These are phyloP conservation scores for Diutina mesorugosa DNA, from an alignment of 1,139 yeast genomes.

Conservation along the genomic window DNA sequence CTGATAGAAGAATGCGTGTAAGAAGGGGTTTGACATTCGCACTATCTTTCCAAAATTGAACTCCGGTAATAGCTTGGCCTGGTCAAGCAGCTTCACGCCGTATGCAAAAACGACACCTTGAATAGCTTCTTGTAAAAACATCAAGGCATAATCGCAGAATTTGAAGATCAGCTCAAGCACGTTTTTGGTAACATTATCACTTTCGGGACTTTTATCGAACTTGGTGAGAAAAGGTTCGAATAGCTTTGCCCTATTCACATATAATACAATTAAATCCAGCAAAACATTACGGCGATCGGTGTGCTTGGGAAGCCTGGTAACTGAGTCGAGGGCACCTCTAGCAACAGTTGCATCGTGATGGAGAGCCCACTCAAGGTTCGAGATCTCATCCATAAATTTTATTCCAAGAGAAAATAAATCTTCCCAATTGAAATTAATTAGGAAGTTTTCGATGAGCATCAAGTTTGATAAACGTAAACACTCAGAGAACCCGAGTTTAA, in stretches of 20 bases:
- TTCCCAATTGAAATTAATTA: conserved; percentile 28
- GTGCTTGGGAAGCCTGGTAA: conserved; percentile 12
- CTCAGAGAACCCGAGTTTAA: conserved; percentile 37
- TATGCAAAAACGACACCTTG: neutral
- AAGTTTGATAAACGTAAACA: conserved; percentile 35
- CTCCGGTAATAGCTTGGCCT: conserved; percentile 4
- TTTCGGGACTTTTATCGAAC: conserved; percentile 19
- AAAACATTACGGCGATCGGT: conserved; percentile 18
- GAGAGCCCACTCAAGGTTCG: conserved; percentile 14
- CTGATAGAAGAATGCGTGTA: conserved; percentile 37
- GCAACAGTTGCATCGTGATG: conserved; percentile 2
- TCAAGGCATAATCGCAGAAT: conserved; percentile 22
- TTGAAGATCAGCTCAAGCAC: conserved; percentile 24
- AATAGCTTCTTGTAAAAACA: conserved; percentile 10
- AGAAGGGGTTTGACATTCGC: conserved; percentile 28
- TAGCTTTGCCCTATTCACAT: conserved; percentile 37
- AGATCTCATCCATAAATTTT: conserved; percentile 28
- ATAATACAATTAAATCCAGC: conserved; percentile 30
- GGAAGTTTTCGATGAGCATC: conserved; percentile 39
- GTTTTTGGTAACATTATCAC: conserved; percentile 7
- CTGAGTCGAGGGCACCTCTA: conserved; percentile 7
- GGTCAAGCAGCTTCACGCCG: neutral
- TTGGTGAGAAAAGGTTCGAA: conserved; percentile 37
- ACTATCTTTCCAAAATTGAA: conserved; percentile 21
- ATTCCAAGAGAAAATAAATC: conserved; percentile 27